Evolutionary conservation across 2,329 filamentous ascomycete genomes (phyloP).

Genomic region (Xylaria multiplex): DNA sequence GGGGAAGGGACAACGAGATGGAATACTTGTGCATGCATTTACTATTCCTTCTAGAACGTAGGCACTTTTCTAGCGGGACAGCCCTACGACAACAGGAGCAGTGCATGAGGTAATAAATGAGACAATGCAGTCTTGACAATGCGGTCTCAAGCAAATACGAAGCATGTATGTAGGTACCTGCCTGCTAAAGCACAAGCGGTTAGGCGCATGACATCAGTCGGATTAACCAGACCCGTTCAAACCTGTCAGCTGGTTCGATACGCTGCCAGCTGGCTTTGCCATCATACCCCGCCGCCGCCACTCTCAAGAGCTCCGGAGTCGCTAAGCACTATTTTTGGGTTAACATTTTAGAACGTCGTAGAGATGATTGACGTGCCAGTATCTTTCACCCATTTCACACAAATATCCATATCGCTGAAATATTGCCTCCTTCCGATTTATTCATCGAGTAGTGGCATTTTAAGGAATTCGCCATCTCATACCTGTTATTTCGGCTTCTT

Average conservation of each 20-base stretch:
- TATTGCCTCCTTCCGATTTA: not conserved
- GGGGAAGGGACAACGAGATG: constrained; percentile 5
- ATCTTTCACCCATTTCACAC: not conserved
- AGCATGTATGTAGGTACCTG: no score
- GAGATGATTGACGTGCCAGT: not conserved
- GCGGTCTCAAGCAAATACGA: no score
- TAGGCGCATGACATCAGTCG: no score
- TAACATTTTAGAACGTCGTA: not conserved
- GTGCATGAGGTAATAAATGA: no score
- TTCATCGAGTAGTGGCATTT: not conserved
- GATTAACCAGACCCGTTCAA: no score
- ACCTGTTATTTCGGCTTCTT: no score
- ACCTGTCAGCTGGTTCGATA: constrained; percentile 1
- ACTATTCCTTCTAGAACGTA: no score
- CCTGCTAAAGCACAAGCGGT: no score
- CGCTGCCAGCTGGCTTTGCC: constrained; percentile 7
- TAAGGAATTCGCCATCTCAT: no score
- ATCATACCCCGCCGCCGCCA: constrained; percentile 8
- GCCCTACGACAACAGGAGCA: no score
- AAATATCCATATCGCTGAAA: not conserved
- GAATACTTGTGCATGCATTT: not conserved
- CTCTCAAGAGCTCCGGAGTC: not conserved
- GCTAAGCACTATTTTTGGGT: not conserved
- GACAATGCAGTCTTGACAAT: no score
- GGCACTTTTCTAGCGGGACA: no score